A percentile compares a stretch with the other conserved stretches of the same genome.
Conservation (phyloP, 1,139 yeast species). For the Arxiozyma telluris region DNA sequence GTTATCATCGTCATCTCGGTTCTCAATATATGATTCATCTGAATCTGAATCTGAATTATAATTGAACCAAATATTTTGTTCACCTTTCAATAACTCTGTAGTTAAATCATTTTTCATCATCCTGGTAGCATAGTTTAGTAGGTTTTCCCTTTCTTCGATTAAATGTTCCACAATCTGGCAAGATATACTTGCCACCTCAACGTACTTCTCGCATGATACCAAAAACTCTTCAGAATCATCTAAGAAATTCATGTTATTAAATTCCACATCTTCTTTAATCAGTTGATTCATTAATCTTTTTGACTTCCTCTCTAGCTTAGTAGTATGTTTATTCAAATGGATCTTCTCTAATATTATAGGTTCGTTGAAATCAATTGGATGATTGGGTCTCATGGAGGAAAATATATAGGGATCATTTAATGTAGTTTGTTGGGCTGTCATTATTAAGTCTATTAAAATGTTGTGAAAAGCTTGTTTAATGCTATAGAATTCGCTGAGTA, state of each 20-base stretch:
- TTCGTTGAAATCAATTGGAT: conserved; percentile 32
- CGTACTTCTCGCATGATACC: conserved; percentile 36
- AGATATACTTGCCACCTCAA: conserved; percentile 38
- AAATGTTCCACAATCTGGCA: conserved; percentile 45
- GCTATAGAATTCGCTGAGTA: conserved; percentile 65
- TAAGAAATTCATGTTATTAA: conserved; percentile 40
- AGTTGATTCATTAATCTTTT: conserved; percentile 40
- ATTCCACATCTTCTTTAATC: conserved; percentile 38
- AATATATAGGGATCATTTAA: conserved; percentile 68
- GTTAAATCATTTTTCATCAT: conserved; percentile 68
- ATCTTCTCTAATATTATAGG: conserved; percentile 20
- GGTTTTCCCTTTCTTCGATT: conserved; percentile 60
- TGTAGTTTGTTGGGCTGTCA: conserved; percentile 64
- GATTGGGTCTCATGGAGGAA: conserved; percentile 49
- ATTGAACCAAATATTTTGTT: conserved; percentile 25
- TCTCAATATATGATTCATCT: conserved; percentile 7
- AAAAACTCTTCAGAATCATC: conserved; percentile 34
- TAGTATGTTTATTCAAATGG: conserved; percentile 8
- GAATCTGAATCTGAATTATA: conserved; percentile 12
- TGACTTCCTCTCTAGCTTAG: conserved; percentile 41
- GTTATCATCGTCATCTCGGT: conserved; percentile 21
- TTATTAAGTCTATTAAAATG: conserved; percentile 47
- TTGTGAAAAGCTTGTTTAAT: conserved; percentile 69
- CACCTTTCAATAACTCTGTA: conserved; percentile 51
- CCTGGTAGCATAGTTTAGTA: conserved; percentile 63